phyloP scores from a whole-genome alignment of 2,329 filamentous ascomycete species.

The Trichoderma gracile region DNA sequence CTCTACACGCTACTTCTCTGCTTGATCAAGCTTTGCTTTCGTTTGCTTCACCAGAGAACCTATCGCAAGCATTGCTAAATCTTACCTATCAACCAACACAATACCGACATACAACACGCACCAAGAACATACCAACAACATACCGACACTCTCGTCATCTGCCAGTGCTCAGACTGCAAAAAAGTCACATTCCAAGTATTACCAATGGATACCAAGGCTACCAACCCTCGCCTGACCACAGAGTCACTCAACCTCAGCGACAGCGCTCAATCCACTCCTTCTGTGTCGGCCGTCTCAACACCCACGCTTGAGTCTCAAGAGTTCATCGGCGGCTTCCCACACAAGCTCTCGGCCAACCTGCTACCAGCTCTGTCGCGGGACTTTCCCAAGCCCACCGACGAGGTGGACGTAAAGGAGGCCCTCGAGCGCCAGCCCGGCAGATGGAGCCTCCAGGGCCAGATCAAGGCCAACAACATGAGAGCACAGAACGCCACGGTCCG shows the following conservation, averaged over 20 bases:
- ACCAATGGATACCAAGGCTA: slow-evolving; percentile 13
- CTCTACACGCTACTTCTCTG: not conserved
- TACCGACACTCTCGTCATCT: not conserved
- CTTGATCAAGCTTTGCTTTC: not conserved
- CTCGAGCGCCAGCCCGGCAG: slow-evolving; percentile 47
- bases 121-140: not conserved
- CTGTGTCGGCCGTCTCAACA: slow-evolving; percentile 14
- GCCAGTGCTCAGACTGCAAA: not conserved
- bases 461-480: slow-evolving; percentile 38
- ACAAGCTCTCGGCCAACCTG: slow-evolving; percentile 27
- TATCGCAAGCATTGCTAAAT: not conserved
- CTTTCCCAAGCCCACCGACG: slow-evolving; percentile 45
- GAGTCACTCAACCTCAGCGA: slow-evolving; percentile 10
- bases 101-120: no score
- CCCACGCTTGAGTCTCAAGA: slow-evolving; percentile 20
- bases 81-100: not conserved
- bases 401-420: slow-evolving; percentile 46
- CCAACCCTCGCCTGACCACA: slow-evolving; percentile 9
- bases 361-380: slow-evolving; percentile 40
- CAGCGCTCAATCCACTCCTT: slow-evolving; percentile 21
- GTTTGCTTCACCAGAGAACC: not conserved
- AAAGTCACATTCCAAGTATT: not conserved
- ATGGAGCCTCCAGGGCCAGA: slow-evolving; percentile 44
- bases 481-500: slow-evolving; percentile 29
- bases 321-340: slow-evolving; percentile 8